Base-by-base conservation (phyloP, 495 filamentous ascomycete species). In the Podospora appendiculata region DNA sequence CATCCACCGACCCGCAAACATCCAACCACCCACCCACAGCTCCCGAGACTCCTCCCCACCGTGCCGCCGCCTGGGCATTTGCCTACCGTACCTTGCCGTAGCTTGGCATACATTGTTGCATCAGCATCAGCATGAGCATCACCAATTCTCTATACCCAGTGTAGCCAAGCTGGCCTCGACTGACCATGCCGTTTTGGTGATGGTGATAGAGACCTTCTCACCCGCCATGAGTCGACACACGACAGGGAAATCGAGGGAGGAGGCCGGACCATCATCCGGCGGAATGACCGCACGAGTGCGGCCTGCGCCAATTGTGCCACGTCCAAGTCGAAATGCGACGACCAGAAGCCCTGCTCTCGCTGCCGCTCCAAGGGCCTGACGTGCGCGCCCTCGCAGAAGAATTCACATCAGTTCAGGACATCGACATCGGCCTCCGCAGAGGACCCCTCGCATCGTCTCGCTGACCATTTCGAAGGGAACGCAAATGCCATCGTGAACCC, bases 261-360 rank as follows among this genome's bases (percentile, higher is more conserved):
- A n/a, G 54, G 54, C 42, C 41, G 54, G 8, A 18, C 42, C 7
- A 52, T 60, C 16, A 60, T 61, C 34, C 58, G 54, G 41, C 54
- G 50, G 14, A 57, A 43, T 40, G 54, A 60, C 11, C 60, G 60
- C 2, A 55, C 57, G 11, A 54, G 51, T 32, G 54, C 58, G 45
- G 60, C 60, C 3, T 62, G 60, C 33, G 18, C 42, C 8, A 56
- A 39, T 16, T 62, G 60, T 18, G 54, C 58, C 6, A 36, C 58
- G 12, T 55, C 60, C 43, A 62, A 60, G 18, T 50, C 57, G 1
- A 60, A 62, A 18, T 62, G 60, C 47, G 60, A 62, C 17, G 60
- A 62, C 39, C 41, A 57, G 54, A 62, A 62, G 55, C 60, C 60
- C 7, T 62, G 60, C 45, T 49, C 49, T 25, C 53, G 60, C 8